Evolutionary conservation across 2,329 filamentous ascomycete genomes (phyloP).

Genomic region (Fusarium graminum): DNA sequence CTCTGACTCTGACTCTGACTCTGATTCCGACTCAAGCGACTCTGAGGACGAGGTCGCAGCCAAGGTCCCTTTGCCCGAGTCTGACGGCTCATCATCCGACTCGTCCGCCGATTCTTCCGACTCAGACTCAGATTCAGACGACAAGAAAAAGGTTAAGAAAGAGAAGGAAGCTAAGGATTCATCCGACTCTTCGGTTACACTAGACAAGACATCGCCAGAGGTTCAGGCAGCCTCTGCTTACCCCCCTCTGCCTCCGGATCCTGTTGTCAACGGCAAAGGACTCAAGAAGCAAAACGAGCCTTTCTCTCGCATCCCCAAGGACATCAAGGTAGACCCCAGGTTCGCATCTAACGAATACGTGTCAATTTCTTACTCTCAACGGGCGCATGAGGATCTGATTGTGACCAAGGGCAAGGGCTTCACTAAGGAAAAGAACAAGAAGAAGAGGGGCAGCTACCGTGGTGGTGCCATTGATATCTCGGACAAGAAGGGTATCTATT

Average conservation of each 20-base stretch:
- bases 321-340: conserved; percentile 74
- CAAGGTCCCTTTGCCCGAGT: conserved; percentile 60
- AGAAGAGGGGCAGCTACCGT: conserved; percentile 90
- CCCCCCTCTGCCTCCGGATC: conserved; percentile 68
- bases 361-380: conserved; percentile 87
- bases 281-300: conserved; percentile 72
- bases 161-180: conserved; percentile 48
- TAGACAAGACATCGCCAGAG: conserved; percentile 63
- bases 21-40: conserved; percentile 53
- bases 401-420: conserved; percentile 96
- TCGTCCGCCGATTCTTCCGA: conserved; percentile 52
- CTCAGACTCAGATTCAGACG: conserved; percentile 51
- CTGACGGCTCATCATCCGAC: conserved; percentile 52
- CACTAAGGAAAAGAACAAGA: conserved; percentile 99
- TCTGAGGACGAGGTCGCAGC: conserved; percentile 56
- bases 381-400: conserved; percentile 87
- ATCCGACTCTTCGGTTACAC: conserved; percentile 63
- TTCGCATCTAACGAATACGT: conserved; percentile 85
- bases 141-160: conserved; percentile 43
- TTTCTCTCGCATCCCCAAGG: conserved; percentile 82
- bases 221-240: conserved; percentile 53
- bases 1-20: conserved; percentile 51
- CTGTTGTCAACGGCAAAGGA: conserved; percentile 48
- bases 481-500: conserved; percentile 89
- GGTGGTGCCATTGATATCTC: conserved; percentile 88